A percentile compares a stretch with the other conserved stretches of the same genome.
Evolutionary conservation across 768 basidiomycete genomes (phyloP).

Genomic region (Termitomyces sp.): DNA sequence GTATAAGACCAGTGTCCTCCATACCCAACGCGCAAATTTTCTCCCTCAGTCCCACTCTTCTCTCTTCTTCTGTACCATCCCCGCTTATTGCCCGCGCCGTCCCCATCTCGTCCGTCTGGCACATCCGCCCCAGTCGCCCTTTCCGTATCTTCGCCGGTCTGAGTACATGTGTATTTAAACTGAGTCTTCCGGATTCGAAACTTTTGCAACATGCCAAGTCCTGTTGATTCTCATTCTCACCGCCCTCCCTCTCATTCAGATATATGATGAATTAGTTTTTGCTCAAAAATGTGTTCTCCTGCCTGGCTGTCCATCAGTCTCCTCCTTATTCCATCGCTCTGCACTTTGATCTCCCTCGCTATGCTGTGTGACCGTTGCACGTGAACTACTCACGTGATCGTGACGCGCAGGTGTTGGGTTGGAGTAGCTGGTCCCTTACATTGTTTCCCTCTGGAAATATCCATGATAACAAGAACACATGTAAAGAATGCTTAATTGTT

Average conservation of each 20-base stretch:
- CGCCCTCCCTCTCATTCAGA: not conserved
- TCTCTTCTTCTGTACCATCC: constrained; percentile 13
- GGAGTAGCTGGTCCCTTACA: no score
- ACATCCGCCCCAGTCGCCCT: constrained; percentile 1
- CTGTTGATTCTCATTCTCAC: constrained; percentile 1
- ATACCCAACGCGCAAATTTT: constrained; percentile 11
- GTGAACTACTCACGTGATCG: constrained; percentile 21
- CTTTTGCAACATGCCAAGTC: constrained; percentile 1
- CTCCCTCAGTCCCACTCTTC: constrained; percentile 8
- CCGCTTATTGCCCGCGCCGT: not conserved
- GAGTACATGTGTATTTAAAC: constrained; percentile 10
- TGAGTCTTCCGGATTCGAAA: constrained; percentile 8
- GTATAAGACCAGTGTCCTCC: constrained; percentile 20
- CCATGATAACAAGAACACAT: not conserved
- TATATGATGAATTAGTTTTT: not conserved
- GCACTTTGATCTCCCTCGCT: constrained; percentile 13
- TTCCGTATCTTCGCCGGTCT: constrained; percentile 11
- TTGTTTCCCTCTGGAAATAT: no score
- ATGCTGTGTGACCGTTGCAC: constrained; percentile 18
- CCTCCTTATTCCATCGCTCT: constrained; percentile 9
- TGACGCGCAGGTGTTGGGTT: constrained; percentile 16
- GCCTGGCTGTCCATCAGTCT: constrained; percentile 10
- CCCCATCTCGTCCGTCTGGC: not conserved
- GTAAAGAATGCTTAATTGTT: not conserved
- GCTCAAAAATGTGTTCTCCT: not conserved